Evolutionary conservation across 176 grass and related monocot species (phyloP).

Genomic region (Musa acuminata): DNA sequence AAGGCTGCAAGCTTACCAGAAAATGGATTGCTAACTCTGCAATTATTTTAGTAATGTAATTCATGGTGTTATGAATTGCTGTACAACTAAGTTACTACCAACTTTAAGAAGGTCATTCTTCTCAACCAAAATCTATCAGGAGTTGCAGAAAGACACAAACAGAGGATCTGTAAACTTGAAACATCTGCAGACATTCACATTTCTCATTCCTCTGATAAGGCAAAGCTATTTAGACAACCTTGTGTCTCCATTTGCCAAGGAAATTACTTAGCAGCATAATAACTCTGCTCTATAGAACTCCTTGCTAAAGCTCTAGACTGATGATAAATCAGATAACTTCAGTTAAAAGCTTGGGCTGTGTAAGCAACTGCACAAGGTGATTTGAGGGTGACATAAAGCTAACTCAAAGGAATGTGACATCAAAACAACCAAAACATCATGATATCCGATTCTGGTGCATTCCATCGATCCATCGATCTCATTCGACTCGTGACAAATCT

Average conservation of each 20-base stretch:
- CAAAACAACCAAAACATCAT: neutral
- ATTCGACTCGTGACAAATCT: neutral
- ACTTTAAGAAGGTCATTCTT: neutral
- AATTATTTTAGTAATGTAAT: neutral
- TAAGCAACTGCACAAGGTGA: neutral
- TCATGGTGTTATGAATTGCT: neutral
- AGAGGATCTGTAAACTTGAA: too few relatives aligned
- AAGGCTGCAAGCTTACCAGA: neutral
- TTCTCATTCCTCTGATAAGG: too few relatives aligned
- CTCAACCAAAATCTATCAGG: neutral
- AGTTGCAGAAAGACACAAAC: too few relatives aligned
- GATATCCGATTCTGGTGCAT: neutral
- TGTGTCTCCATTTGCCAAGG: neutral
- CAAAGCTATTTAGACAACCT: neutral
- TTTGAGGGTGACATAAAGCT: neutral
- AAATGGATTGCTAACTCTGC: neutral
- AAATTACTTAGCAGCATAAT: neutral
- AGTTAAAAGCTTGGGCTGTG: neutral
- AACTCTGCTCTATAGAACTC: neutral
- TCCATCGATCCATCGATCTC: neutral
- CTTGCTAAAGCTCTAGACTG: neutral
- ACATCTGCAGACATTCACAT: too few relatives aligned
- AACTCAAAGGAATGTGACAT: neutral
- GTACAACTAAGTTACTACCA: neutral
- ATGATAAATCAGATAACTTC: too few relatives aligned